Percentiles rank a stretch among this genome's conserved stretches.
Conservation (phyloP, 495 filamentous ascomycete genomes). For the Aspergillus coremiiformis region DNA sequence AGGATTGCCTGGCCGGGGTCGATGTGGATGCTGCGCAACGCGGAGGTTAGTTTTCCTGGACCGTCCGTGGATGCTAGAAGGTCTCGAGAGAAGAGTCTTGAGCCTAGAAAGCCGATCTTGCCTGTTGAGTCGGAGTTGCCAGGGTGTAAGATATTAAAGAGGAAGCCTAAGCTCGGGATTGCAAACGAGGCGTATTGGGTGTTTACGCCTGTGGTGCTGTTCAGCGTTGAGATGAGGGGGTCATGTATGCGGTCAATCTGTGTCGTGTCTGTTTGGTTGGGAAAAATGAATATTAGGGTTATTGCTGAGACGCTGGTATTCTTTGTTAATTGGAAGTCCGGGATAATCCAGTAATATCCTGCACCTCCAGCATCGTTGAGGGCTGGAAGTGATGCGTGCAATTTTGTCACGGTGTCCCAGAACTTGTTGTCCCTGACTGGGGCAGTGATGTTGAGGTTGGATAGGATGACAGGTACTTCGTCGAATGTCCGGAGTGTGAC, state of each 20-base stretch:
- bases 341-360: conserved; percentile 32
- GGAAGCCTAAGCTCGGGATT: conserved; percentile 17
- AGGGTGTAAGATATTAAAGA: conserved; percentile 11
- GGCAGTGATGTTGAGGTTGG: conserved; percentile 31
- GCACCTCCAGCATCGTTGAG: conserved; percentile 30
- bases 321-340: conserved; percentile 13
- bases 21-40: conserved; percentile 11
- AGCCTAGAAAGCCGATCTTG: conserved; percentile 10
- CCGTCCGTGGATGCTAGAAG: conserved; percentile 21
- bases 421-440: conserved; percentile 14
- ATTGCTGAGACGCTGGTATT: conserved; percentile 12
- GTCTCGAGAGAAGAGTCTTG: conserved; percentile 26
- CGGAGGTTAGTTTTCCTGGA: conserved; percentile 18
- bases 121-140: conserved; percentile 20
- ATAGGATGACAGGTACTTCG: conserved; percentile 28
- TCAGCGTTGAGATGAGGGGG: conserved; percentile 14
- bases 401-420: conserved; percentile 27
- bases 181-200: conserved; percentile 6
- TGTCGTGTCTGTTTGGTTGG: conserved; percentile 17
- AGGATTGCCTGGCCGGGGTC: conserved; percentile 9
- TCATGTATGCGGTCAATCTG: conserved; percentile 13
- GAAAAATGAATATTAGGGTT: conserved; percentile 16
- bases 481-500: conserved; percentile 35
- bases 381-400: conserved; percentile 23
- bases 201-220: conserved; percentile 10